These are phyloP conservation scores for Melampsora larici-populina DNA, from an alignment of 1,284 basidiomycete genomes.

Conservation along the genomic window DNA sequence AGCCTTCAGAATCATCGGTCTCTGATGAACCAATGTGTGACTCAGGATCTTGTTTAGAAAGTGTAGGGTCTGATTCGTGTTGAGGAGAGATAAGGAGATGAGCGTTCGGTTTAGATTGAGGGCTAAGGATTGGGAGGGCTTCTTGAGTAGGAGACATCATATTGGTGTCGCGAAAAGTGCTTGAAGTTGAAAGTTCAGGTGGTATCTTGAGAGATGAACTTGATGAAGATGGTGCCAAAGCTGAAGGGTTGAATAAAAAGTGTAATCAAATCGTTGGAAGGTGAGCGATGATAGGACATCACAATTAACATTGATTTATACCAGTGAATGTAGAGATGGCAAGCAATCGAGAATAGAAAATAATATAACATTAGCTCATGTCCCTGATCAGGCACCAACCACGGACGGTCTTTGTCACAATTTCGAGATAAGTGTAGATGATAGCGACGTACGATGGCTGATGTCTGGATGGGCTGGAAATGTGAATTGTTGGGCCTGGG, in stretches of 20 bases:
- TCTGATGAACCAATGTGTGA: background rate
- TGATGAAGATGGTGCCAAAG: background rate
- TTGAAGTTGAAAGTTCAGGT: background rate
- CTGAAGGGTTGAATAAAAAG: background rate
- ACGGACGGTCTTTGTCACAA: too few species aligned
- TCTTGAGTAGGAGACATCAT: background rate
- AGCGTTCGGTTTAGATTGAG: background rate
- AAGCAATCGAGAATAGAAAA: background rate
- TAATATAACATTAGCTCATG: too few species aligned
- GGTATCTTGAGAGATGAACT: background rate
- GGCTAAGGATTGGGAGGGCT: background rate
- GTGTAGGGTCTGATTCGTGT: background rate
- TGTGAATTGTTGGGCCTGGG: background rate
- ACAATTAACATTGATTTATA: background rate
- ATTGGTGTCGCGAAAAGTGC: conserved; percentile 1
- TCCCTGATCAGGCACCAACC: too few species aligned
- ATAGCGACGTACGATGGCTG: conserved; percentile 7
- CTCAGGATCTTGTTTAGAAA: background rate
- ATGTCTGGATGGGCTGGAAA: background rate
- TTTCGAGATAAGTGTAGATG: background rate
- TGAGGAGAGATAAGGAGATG: background rate
- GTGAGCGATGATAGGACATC: background rate
- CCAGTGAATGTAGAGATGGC: background rate
- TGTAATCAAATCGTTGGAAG: background rate
- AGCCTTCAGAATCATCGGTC: conserved; percentile 13